A percentile compares a stretch with the other conserved stretches of the same genome.
phyloP scores from a whole-genome alignment of 1,139 yeast genomes.

The Geotrichum histeridarum region DNA sequence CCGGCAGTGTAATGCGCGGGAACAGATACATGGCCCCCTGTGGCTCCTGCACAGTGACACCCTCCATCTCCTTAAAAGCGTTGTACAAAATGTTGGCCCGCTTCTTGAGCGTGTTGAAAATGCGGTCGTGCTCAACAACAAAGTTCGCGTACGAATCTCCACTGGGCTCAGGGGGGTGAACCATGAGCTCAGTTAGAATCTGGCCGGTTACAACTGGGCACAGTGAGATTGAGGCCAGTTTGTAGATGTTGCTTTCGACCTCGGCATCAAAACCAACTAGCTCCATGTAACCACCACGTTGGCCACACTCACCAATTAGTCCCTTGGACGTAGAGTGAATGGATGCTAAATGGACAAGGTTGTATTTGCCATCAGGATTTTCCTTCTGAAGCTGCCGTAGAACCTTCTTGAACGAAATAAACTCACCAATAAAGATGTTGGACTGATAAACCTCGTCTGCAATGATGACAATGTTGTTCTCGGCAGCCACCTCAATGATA shows the following conservation, averaged over 20 bases:
- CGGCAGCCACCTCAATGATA: slow-evolving; percentile 73
- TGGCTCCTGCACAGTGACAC: slow-evolving; percentile 78
- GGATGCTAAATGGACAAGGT: slow-evolving; percentile 81
- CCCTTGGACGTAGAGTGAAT: slow-evolving; percentile 96
- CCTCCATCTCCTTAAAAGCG: slow-evolving; percentile 73
- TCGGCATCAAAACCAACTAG: slow-evolving; percentile 71
- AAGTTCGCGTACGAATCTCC: slow-evolving; percentile 70
- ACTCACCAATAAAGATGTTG: slow-evolving; percentile 62
- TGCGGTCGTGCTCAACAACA: slow-evolving; percentile 53
- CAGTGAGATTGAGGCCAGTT: slow-evolving; percentile 81
- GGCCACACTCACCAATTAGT: slow-evolving; percentile 97
- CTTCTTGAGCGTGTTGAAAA: slow-evolving; percentile 55
- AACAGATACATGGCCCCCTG: slow-evolving; percentile 97
- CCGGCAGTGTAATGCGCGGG: slow-evolving; percentile 67
- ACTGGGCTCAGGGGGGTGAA: slow-evolving; percentile 78
- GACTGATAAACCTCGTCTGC: slow-evolving; percentile 99
- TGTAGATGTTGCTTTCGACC: slow-evolving; percentile 64
- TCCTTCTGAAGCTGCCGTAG: slow-evolving; percentile 54
- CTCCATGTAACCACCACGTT: slow-evolving; percentile 98
- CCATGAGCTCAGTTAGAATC: slow-evolving; percentile 86
- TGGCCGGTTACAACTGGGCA: slow-evolving; percentile 96
- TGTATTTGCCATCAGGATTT: slow-evolving; percentile 51
- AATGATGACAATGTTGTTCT: slow-evolving; percentile 74
- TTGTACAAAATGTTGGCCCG: slow-evolving; percentile 62
- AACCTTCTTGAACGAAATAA: slow-evolving; percentile 42